Base-by-base conservation (phyloP, 257 asterid genomes). In the Nyctanthes arbortristis region DNA sequence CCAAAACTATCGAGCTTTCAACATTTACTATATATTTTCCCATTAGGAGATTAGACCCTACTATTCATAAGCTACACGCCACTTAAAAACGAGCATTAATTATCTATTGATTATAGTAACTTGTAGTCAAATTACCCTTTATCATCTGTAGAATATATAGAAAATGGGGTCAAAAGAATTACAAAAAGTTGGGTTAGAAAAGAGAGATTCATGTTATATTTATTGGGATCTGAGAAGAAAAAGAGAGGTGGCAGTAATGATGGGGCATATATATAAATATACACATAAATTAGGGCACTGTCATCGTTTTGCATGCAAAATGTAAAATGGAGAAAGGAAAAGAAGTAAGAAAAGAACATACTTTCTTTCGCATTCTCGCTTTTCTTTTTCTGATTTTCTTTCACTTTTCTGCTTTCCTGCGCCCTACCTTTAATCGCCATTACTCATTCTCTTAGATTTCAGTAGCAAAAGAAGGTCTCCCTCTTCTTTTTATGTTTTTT, bases 191-290 rank as follows among this genome's bases (percentile, higher is more conserved):
- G 65, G 34, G 73, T 35, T 65, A 68, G 61, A 58, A 36, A 61
- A 36, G 18, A 25, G 28, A 66, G 18, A 31, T 56, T 68, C 65
- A 68, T 68, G 77, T 73, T n/a, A 57, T 69, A 57, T 78, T 75
- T 69, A 75, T 75, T 16, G 80, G 80, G 80, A 75, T 75, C 78
- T 40, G 78, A 58, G 71, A 70, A 75, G 64, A 58, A 68, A 69
- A 72, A 79, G 72, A 47, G 37, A 22, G 76, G 64, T 64, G 69
- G 73, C 73, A 71, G 80, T 69, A 66, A 79, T 79, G 63, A 79
- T 76, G 24, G 31, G 12, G 4, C 9, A 37, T 68, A 34, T 18
- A 52, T 52, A 52, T 49, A n/a, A n/a, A 49, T 39, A 8, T 45
- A 6, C 18, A 22, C 22, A 24, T 52, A 24, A 7, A 14, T 39